Conservation (phyloP, 2,329 filamentous ascomycete genomes). For the Colletotrichum viniferum region DNA sequence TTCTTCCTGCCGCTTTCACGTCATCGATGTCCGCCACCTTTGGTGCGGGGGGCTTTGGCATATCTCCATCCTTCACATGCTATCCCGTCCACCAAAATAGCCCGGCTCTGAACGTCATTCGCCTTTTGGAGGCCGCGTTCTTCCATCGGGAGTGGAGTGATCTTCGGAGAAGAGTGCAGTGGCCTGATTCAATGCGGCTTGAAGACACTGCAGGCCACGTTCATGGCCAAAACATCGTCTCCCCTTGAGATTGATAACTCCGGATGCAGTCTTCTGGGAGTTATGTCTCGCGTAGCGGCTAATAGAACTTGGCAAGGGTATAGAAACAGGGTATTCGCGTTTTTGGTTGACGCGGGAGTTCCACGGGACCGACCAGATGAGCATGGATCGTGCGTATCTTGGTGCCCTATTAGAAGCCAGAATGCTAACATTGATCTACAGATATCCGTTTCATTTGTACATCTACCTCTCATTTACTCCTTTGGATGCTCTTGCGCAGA, state of each 20-base stretch:
- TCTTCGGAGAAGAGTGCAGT: neutral
- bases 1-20: neutral
- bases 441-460: too few relatives aligned
- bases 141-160: neutral
- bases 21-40: neutral
- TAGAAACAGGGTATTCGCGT: neutral
- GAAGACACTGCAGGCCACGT: neutral
- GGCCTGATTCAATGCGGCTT: neutral
- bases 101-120: neutral
- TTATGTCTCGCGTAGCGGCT: neutral
- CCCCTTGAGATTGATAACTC: neutral
- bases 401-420: neutral
- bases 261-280: neutral
- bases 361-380: neutral
- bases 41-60: neutral
- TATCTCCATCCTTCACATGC: neutral
- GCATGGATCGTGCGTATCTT: neutral
- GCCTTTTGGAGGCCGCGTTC: neutral
- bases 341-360: neutral
- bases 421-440: too few relatives aligned
- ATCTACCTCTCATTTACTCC: too few relatives aligned
- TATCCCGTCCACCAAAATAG: accelerated
- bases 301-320: neutral
- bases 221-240: neutral
- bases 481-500: too few relatives aligned